Conservation (phyloP, 805 yeast species). For the Blastobotrys peoriensis region DNA sequence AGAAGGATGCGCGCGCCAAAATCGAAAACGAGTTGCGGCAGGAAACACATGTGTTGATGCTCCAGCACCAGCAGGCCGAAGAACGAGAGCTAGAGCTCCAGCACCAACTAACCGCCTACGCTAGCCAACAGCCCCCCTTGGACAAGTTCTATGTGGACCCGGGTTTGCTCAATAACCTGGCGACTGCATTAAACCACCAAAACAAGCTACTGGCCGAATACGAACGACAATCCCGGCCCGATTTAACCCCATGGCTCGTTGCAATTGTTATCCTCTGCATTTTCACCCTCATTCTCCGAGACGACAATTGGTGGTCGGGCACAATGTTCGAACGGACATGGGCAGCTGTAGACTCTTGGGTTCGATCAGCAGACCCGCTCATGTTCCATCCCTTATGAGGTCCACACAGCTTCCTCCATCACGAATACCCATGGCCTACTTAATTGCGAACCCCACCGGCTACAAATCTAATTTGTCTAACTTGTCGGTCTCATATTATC, state of each 20-base stretch:
- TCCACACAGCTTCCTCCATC: too few species aligned
- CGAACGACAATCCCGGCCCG: not conserved
- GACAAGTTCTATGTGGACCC: too few species aligned
- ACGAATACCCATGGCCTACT: too few species aligned
- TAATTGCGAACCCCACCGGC: too few species aligned
- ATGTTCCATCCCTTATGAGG: not conserved
- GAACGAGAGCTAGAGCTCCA: not conserved
- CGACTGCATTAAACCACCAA: not conserved
- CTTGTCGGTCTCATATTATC: not conserved
- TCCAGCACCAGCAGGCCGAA: not conserved
- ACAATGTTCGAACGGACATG: not conserved
- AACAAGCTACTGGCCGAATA: not conserved
- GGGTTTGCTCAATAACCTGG: not conserved
- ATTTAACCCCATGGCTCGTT: too few species aligned
- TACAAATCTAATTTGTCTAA: too few species aligned
- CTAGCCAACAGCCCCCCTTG: too few species aligned
- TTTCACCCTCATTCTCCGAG: not conserved
- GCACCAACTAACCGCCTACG: too few species aligned
- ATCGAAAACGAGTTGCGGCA: not conserved
- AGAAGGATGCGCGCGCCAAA: not conserved
- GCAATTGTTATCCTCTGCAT: not conserved
- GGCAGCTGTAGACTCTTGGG: not conserved
- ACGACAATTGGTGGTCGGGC: not conserved
- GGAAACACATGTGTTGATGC: not conserved
- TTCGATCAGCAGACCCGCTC: not conserved